A percentile compares a stretch with the other conserved stretches of the same genome.
Evolutionary conservation across 768 basidiomycete species (phyloP).

Genomic region (Mycena galopus): DNA sequence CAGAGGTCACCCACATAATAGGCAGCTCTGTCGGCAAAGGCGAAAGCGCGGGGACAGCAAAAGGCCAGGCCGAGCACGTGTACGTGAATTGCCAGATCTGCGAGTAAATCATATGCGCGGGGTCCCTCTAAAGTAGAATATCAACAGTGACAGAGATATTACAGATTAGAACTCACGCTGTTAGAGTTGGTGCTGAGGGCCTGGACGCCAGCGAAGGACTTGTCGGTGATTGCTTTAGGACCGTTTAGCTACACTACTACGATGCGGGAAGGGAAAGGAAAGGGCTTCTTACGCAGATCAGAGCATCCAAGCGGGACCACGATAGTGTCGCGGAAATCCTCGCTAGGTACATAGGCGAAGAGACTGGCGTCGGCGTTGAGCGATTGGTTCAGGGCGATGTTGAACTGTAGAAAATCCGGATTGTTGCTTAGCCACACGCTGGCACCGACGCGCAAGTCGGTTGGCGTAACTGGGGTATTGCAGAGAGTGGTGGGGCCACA

Average conservation of each 20-base stretch:
- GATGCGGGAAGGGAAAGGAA: not conserved
- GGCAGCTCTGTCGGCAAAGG: constrained; percentile 8
- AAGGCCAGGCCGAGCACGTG: constrained; percentile 28
- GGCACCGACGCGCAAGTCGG: constrained; percentile 27
- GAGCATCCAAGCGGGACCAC: constrained; percentile 24
- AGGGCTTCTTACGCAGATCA: constrained; percentile 19
- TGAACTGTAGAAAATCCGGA: constrained; percentile 30
- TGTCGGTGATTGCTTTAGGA: constrained; percentile 5
- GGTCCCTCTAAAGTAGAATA: constrained; percentile 16
- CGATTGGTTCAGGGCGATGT: constrained; percentile 19
- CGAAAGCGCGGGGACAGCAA: constrained; percentile 1
- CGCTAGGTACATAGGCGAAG: constrained; percentile 19
- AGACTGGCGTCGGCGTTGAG: constrained; percentile 28
- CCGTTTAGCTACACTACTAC: not conserved
- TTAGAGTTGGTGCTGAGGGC: constrained; percentile 6
- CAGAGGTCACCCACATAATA: constrained; percentile 27
- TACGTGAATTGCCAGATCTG: constrained; percentile 26
- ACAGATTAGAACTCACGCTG: not conserved
- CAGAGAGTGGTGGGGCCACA: constrained; percentile 20
- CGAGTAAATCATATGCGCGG: constrained; percentile 25
- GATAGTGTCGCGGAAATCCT: constrained; percentile 25
- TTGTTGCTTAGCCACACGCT: constrained; percentile 6
- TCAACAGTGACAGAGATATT: not conserved
- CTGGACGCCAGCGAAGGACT: constrained; percentile 20
- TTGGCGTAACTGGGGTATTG: constrained; percentile 26